Evolutionary conservation across 257 asterid species (phyloP).

Genomic region (Fraxinus americana): DNA sequence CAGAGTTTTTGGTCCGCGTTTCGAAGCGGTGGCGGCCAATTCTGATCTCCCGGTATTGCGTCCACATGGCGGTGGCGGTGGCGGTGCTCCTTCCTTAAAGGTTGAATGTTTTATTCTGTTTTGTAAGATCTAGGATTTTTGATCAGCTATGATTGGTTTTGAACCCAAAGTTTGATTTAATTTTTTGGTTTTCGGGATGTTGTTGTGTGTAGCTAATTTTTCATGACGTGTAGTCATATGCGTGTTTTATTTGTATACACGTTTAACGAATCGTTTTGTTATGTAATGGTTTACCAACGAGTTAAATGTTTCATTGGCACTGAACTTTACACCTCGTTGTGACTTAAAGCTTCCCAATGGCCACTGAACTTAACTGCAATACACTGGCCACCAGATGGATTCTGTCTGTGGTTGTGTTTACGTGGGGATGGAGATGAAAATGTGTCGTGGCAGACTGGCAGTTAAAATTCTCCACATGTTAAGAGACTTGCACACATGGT

Average conservation of each 20-base stretch:
- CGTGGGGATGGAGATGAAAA: no score
- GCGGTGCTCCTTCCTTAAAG: constrained; percentile 43
- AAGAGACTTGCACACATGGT: no score
- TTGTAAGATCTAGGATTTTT: constrained; percentile 44
- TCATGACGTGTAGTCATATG: not conserved
- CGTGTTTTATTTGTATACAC: not conserved
- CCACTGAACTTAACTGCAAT: no score
- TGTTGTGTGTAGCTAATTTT: not conserved
- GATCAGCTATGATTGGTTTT: constrained; percentile 2
- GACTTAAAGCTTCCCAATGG: no score
- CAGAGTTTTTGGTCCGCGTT: constrained; percentile 59
- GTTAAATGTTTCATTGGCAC: no score
- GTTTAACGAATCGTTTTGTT: not conserved
- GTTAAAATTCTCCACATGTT: no score
- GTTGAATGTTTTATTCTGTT: constrained; percentile 31
- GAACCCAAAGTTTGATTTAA: not conserved
- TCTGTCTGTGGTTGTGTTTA: no score
- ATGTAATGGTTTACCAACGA: no score
- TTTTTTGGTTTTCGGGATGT: constrained; percentile 11
- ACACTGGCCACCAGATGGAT: no score
- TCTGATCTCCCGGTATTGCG: constrained; percentile 32
- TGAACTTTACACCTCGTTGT: no score
- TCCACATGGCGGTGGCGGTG: constrained; percentile 56
- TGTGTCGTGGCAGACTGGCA: no score
- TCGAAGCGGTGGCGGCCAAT: constrained; percentile 37